A percentile compares a stretch with the other conserved stretches of the same genome.
Evolutionary conservation across 257 asterid genomes (phyloP).

Genomic region (Ocimum tenuiflorum): DNA sequence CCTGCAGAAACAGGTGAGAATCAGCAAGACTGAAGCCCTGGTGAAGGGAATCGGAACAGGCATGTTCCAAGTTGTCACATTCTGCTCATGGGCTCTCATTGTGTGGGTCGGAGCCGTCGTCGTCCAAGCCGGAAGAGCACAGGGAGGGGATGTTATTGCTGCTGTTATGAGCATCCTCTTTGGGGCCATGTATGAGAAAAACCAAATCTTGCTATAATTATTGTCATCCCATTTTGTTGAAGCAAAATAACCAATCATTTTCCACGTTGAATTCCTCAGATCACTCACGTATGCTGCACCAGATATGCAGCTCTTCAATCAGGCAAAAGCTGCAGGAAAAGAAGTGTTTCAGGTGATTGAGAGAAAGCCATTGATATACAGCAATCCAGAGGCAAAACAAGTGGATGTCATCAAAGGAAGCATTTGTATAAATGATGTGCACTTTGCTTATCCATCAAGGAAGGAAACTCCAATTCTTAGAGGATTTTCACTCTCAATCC

Average conservation of each 20-base stretch:
- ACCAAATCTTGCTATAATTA: background rate
- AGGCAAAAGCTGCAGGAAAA: conserved; percentile 81
- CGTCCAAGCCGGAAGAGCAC: conserved; percentile 51
- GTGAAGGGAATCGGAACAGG: conserved; percentile 80
- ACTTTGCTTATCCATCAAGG: conserved; percentile 69
- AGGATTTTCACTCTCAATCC: conserved; percentile 72
- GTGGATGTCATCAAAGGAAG: conserved; percentile 41
- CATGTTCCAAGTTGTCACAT: conserved; percentile 69
- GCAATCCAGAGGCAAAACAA: conserved; percentile 31
- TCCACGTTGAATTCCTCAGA: conserved; percentile 33
- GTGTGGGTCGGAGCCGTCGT: conserved; percentile 81
- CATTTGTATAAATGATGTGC: conserved; percentile 48
- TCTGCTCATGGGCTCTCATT: conserved; percentile 77
- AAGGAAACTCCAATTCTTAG: conserved; percentile 44
- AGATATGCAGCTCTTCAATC: conserved; percentile 77
- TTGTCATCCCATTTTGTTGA: background rate
- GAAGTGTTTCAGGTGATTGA: conserved; percentile 63
- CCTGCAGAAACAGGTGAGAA: conserved; percentile 41
- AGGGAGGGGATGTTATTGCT: conserved; percentile 75
- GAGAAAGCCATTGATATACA: conserved; percentile 56
- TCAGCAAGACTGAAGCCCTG: conserved; percentile 56
- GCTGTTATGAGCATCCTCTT: conserved; percentile 89
- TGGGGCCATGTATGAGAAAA: conserved; percentile 72
- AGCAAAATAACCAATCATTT: background rate
- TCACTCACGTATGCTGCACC: conserved; percentile 87